Evolutionary conservation across 2,329 filamentous ascomycete genomes (phyloP).

Genomic region (Zymoseptoria tritici): DNA sequence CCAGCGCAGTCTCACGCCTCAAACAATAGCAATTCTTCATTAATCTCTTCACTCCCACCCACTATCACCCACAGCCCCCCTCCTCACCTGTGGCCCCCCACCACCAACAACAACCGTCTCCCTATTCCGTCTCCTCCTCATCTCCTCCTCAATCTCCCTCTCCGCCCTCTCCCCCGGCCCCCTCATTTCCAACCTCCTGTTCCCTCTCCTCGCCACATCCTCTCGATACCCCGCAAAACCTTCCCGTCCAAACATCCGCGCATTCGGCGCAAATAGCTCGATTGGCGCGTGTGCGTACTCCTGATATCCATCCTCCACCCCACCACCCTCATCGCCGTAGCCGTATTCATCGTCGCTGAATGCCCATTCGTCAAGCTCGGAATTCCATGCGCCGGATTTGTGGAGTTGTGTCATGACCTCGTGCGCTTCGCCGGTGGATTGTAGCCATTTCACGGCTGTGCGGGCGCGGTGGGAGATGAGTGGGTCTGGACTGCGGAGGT

Average conservation of each 20-base stretch:
- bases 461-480: neutral
- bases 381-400: neutral
- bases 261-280: neutral
- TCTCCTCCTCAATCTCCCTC: neutral
- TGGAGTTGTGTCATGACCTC: neutral
- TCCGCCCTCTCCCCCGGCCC: neutral
- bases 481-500: neutral
- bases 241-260: neutral
- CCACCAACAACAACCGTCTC: neutral
- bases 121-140: neutral
- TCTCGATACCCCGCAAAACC: neutral
- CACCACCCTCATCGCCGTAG: neutral
- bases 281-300: neutral
- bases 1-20: no score
- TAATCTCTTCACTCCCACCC: neutral
- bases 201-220: neutral
- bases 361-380: neutral
- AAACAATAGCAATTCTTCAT: no score
- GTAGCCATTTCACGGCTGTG: neutral
- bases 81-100: neutral
- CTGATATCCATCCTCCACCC: neutral
- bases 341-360: neutral
- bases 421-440: neutral
- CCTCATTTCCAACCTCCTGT: neutral
- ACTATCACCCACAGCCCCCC: neutral